Evolutionary conservation across 768 basidiomycete genomes (phyloP), one percentile per base, ranked within the genome.

Genomic region (Coprinopsis sp.): DNA sequence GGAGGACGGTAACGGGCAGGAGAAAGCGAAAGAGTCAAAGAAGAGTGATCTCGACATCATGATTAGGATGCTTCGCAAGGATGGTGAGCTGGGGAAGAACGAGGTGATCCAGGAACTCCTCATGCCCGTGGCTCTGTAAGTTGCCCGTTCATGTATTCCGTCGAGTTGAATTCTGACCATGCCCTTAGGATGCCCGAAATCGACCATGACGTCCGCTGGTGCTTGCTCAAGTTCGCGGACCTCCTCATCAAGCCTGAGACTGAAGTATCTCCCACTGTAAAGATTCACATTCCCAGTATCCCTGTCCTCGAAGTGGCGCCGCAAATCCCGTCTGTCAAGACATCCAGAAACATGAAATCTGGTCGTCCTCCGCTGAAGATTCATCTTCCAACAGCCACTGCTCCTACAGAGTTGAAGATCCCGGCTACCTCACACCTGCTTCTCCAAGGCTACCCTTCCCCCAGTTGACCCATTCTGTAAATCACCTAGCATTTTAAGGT

Each of bases 181-280:
- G 19, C 27, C 38, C 24, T 3, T 50, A 93, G 91, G 25, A 78
- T 82, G 25, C 74, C 84, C 0, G 81, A 85, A 50, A 74, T 82
- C 45, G 92, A 96, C 62, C 77, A 89, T 57, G 89, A 95, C 66
- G 87, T 94, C 31, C 84, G 93, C 37, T 90, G 91, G 81, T 90
- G 86, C 53, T 69, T 95, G 39, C 73, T 98, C 57, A 97, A 98
- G 65, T 70, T 96, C 19, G 91, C 90, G 4, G 95, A 97, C 56
- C 73, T 95, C 16, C 76, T 92, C 33, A 84, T 94, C 54, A 81
- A 84, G 42, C 87, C 90, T 19, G 71, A 82, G 3, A 82, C 90
- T 48, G 95, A 98, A 64, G 75, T 82, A 2, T 71, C 87, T 4
- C 94, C 94, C 1, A 92, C 90, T 48, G 83, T 94, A 51, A 88